Evolutionary conservation across 179 eudicot genomes (phyloP), one percentile per base, ranked within the genome.

Genomic region (Spinacia oleracea): DNA sequence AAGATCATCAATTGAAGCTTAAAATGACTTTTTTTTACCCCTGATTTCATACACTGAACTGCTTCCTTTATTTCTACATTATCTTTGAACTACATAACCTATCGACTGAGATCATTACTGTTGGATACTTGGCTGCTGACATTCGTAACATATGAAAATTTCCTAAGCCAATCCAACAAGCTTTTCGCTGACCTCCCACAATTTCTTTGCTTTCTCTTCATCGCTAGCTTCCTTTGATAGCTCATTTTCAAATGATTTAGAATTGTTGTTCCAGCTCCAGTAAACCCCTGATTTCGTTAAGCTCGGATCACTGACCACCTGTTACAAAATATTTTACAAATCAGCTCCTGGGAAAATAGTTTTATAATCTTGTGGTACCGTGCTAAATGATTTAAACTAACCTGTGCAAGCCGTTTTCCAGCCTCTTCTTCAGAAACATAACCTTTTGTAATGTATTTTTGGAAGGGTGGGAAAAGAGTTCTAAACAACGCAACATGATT

Each of bases 101-200:
- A 63, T 50, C 42, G 2, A 70, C n/a, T 18, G 55, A 77, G 6
- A 63, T 23, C 40, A 74, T 42, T 40, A 42, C 55, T 5, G 58
- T 60, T 20, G 42, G 70, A 38, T 23, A 40, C 72, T n/a, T 72
- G 34, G 75, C 59, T 34, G 18, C 50, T 66, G 25, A 0, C 21
- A n/a, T 10, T 42, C 14, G 35, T 55, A 42, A 21, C 9, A 1
- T 21, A 9, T 23, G 40, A 6, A 4, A 40, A 46, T 63, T 58
- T 59, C 16, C 75, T 70, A 88, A 53, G 86, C 90, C 89, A 92
- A 87, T 64, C 97, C 94, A 78, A 89, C 91, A 50, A 89, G 89
- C 89, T 92, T 92, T 76, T 92, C 93, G 71, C 97, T 92, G 23
- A 92, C 78, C 51, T 90, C 94, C 97, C 97, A 92, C 68, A 92